These are phyloP conservation scores for Mycena alexandri DNA, from an alignment of 768 basidiomycete species.

Conservation along the genomic window DNA sequence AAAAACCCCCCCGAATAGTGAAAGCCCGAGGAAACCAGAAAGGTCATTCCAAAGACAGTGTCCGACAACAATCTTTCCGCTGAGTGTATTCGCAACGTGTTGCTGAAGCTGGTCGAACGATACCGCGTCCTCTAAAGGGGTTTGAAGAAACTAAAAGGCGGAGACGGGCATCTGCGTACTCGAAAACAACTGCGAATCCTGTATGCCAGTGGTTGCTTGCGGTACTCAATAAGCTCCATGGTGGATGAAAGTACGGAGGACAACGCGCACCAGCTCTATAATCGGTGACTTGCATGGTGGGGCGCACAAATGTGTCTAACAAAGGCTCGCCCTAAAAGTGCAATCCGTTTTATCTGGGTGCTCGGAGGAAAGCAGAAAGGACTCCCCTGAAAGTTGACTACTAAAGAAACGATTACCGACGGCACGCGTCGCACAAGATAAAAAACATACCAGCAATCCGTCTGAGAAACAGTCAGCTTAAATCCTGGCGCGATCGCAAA, in stretches of 20 bases:
- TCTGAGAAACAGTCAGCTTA: slow-evolving; percentile 43
- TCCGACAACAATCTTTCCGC: slow-evolving; percentile 80
- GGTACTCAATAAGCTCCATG: too few species aligned
- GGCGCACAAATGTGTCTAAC: slow-evolving; percentile 61
- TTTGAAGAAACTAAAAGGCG: slow-evolving; percentile 11
- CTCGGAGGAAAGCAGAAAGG: background rate
- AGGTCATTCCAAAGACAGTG: slow-evolving; percentile 87
- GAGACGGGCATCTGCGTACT: slow-evolving; percentile 46
- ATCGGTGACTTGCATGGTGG: slow-evolving; percentile 65
- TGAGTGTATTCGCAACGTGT: slow-evolving; percentile 72
- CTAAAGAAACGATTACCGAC: background rate
- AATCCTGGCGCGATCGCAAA: slow-evolving; percentile 12
- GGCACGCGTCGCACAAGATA: slow-evolving; percentile 44
- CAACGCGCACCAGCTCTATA: slow-evolving; percentile 46
- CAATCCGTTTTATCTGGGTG: background rate
- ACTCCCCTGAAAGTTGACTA: slow-evolving; percentile 31
- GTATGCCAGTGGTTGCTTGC: slow-evolving; percentile 61
- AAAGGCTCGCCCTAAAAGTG: slow-evolving; percentile 50
- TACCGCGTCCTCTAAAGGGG: slow-evolving; percentile 59
- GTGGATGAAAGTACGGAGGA: too few species aligned
- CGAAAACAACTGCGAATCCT: slow-evolving; percentile 53
- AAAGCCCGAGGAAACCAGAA: slow-evolving; percentile 61
- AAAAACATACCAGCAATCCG: slow-evolving; percentile 49
- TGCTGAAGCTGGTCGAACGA: slow-evolving; percentile 76
- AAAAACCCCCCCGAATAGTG: slow-evolving; percentile 26